Evolutionary conservation across 2,329 filamentous ascomycete species (phyloP), one percentile per base, ranked within the genome.

Genomic region (Gliomastix tumulicola): DNA sequence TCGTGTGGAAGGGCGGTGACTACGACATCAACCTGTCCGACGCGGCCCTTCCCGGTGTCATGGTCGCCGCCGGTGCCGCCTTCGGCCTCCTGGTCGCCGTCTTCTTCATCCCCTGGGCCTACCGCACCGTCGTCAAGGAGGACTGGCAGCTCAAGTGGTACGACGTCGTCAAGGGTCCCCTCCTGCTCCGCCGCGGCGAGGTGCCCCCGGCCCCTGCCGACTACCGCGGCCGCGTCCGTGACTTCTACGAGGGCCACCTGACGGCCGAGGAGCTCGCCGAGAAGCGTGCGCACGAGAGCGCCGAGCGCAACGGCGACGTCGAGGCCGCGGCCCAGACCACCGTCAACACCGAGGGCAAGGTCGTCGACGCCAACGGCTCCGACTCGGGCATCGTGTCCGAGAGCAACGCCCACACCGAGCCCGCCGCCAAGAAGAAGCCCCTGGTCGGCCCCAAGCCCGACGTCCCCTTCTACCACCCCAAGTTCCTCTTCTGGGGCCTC

Each of bases 21-120:
- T 37, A 32, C 19, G 32, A 42, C 0, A 32, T 46, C 5, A 42
- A 55, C 4, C 32, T 56, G 1, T 50, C 51, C 1, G 38, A 42
- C 35, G 7, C 38, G 16, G n/a, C 44, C 47, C 12, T 41, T 54
- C 1, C 21, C 60, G 32, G 47, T 53, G 36, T 64, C 32, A 62
- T 70, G 27, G 56, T 76, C 32, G 59, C 59, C 25, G 60, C 66
- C 12, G 64, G 67, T 21, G 52, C 49, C 2, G 68, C 57, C 20
- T 61, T 66, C 4, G 55, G 59, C 1, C 34, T 64, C 4, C 44
- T 76, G 9, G 54, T 69, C 20, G 50, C 51, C 33, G 39, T 66
- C 31, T 76, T 76, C 47, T 56, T 76, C 40, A 55, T 77, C 6
- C 72, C 74, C 2, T 77, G 63, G 41, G 54, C 76, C 20, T 65